A percentile compares a stretch with the other conserved stretches of the same genome.
phyloP scores from a whole-genome alignment of 257 asterid species.

The Asclepias syriaca region DNA sequence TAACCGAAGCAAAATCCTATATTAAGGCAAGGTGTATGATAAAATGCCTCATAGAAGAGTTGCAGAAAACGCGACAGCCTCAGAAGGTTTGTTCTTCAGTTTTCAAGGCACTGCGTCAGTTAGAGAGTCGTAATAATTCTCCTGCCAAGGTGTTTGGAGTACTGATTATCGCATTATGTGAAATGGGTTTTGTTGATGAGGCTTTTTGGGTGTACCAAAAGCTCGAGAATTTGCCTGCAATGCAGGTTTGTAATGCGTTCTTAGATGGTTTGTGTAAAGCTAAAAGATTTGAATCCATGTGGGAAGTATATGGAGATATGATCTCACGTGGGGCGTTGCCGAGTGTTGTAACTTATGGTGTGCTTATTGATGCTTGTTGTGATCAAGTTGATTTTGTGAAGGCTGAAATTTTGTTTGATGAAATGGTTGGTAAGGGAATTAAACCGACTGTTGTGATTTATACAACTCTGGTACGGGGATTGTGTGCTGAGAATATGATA shows the following conservation, averaged over 20 bases:
- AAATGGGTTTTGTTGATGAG: constrained; percentile 57
- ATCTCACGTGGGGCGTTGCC: constrained; percentile 42
- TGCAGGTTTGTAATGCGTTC: constrained; percentile 56
- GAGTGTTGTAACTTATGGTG: constrained; percentile 65
- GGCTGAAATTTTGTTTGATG: constrained; percentile 42
- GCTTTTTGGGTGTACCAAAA: constrained; percentile 64
- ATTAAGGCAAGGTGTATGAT: constrained; percentile 73
- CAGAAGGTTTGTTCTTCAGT: constrained; percentile 45
- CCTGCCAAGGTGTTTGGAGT: constrained; percentile 44
- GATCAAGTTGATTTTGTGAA: constrained; percentile 37
- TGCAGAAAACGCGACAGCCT: constrained; percentile 40
- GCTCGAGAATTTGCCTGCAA: constrained; percentile 42
- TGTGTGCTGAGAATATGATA: constrained; percentile 39
- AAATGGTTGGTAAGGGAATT: constrained; percentile 55
- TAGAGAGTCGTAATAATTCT: constrained; percentile 19
- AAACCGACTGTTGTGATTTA: constrained; percentile 53
- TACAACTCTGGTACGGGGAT: constrained; percentile 52
- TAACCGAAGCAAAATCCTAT: constrained; percentile 35
- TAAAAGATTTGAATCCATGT: constrained; percentile 42
- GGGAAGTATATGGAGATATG: constrained; percentile 54
- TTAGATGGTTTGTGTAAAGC: constrained; percentile 46
- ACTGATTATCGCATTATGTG: constrained; percentile 56
- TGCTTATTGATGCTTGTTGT: constrained; percentile 60
- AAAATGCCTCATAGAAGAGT: constrained; percentile 53
- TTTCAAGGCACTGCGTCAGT: constrained; percentile 40